Evolutionary conservation across 2,329 filamentous ascomycete genomes (phyloP), one percentile per base, ranked within the genome.

Genomic region (Rutstroemia sydowiana): DNA sequence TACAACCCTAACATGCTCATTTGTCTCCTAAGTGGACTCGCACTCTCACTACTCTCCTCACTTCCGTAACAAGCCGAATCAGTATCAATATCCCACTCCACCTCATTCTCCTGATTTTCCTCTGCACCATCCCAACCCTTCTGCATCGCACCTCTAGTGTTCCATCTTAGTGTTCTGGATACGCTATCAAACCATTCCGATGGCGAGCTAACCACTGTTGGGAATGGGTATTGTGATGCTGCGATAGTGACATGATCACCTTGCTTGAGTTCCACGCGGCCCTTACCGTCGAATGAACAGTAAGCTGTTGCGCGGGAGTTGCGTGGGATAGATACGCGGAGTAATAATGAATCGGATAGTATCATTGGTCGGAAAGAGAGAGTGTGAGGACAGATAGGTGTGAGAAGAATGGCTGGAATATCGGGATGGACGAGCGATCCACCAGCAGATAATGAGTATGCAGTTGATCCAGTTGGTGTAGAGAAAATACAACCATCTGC

Each of bases 141-240:
- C 70, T 98, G 93, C 50, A 85, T 85, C 5, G 92, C 91, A 4
- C 90, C 91, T 42, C 93, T 80, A 23, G 87, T 92, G 71, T 98
- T 98, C 93, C 93, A 98, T 57, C 91, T 80, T 54, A 98, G 75
- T 3, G 92, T 95, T 55, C 92, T 82, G 48, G 88, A 89, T 45
- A 98, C 89, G 64, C 88, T 95, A 69, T 96, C 88, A 66, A 98
- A 96, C 93, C 93, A 98, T 69, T 98, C 93, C 1, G 85, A 87
- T 55, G 85, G 85, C 57, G 86, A 88, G 58, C 89, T 87, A 53
- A 95, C 88, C 40, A 98, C 92, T 1, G 93, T 97, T 2, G 93
- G 93, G 73, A 98, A 97, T 0, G 93, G 93, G 65, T 96, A 98
- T 67, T 95, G 90, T 28, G 88, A 95, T 3, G 93, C 93, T 37